Percentiles rank a stretch among this genome's conserved stretches.
Conservation (phyloP, 1,284 basidiomycete genomes). For the Pisolithus thermaeus region DNA sequence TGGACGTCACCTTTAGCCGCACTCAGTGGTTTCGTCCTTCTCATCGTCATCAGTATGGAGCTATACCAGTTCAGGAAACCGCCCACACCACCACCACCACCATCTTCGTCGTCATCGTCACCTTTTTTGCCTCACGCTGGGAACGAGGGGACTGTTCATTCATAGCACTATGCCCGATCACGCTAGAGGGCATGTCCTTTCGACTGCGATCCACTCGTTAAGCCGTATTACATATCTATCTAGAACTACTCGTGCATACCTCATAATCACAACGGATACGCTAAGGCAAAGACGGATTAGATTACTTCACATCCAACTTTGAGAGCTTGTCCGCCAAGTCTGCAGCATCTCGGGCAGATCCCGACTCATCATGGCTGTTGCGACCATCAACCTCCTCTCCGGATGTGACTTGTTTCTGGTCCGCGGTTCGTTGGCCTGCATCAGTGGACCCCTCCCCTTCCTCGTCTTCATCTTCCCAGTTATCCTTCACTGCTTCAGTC, state of each 20-base stretch:
- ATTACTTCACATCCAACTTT: slow-evolving; percentile 32
- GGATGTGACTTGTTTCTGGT: too few relatives aligned
- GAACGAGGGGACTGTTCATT: slow-evolving; percentile 11
- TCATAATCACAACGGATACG: neutral
- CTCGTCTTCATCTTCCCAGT: slow-evolving; percentile 71
- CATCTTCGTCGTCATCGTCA: slow-evolving; percentile 18
- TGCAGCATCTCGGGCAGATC: slow-evolving; percentile 17
- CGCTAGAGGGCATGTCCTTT: too few relatives aligned
- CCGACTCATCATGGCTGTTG: slow-evolving; percentile 1
- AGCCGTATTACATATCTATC: neutral
- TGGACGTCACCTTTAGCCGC: slow-evolving; percentile 39
- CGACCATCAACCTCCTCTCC: neutral
- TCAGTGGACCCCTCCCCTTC: slow-evolving; percentile 17
- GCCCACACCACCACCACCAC: slow-evolving; percentile 31
- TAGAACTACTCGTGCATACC: too few relatives aligned
- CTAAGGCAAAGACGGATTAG: neutral
- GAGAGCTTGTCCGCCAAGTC: slow-evolving; percentile 39
- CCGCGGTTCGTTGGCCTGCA: neutral
- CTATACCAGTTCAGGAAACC: slow-evolving; percentile 37
- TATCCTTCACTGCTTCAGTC: slow-evolving; percentile 50
- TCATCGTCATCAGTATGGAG: slow-evolving; percentile 67
- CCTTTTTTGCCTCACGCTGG: slow-evolving; percentile 9
- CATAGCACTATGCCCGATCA: slow-evolving; percentile 7
- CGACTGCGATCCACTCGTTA: neutral
- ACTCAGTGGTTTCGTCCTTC: slow-evolving; percentile 56